A percentile compares a stretch with the other conserved stretches of the same genome.
Conservation (phyloP, 2,329 filamentous ascomycete species). For the Cytospora chrysosperma region DNA sequence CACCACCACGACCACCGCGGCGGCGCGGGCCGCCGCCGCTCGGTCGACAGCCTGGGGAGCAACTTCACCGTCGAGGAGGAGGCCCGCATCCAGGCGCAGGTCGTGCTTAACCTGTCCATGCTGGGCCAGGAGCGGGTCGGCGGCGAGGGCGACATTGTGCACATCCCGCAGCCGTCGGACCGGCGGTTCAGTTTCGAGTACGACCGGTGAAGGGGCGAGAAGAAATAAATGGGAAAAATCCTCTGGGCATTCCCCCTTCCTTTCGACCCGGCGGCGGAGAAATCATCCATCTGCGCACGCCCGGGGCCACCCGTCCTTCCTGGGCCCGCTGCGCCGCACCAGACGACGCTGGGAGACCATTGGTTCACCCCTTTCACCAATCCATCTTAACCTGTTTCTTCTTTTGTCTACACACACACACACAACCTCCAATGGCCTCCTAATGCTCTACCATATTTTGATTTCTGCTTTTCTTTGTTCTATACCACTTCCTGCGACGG, state of each 20-base stretch:
- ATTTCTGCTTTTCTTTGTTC: not conserved
- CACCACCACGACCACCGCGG: conserved; percentile 27
- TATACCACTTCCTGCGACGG: conserved; percentile 9
- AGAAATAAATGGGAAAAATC: no score
- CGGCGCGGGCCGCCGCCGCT: conserved; percentile 25
- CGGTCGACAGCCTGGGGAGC: conserved; percentile 51
- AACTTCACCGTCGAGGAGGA: conserved; percentile 58
- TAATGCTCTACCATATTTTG: not conserved
- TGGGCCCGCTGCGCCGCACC: no score
- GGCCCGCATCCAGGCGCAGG: conserved; percentile 26
- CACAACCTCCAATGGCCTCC: not conserved
- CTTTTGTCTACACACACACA: not conserved
- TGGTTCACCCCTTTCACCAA: no score
- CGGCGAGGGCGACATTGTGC: conserved; percentile 44
- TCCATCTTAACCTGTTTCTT: no score
- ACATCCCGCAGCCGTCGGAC: conserved; percentile 51
- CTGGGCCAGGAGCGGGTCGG: conserved; percentile 44
- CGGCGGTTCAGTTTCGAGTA: conserved; percentile 54
- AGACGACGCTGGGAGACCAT: no score
- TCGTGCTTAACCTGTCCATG: conserved; percentile 25
- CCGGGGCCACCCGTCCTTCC: no score
- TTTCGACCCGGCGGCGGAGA: no score
- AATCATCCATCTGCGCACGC: no score
- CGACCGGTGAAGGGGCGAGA: not conserved
- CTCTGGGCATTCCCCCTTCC: not conserved